phyloP scores from a whole-genome alignment of 805 yeast species.

The Ogataea trehalophila region DNA sequence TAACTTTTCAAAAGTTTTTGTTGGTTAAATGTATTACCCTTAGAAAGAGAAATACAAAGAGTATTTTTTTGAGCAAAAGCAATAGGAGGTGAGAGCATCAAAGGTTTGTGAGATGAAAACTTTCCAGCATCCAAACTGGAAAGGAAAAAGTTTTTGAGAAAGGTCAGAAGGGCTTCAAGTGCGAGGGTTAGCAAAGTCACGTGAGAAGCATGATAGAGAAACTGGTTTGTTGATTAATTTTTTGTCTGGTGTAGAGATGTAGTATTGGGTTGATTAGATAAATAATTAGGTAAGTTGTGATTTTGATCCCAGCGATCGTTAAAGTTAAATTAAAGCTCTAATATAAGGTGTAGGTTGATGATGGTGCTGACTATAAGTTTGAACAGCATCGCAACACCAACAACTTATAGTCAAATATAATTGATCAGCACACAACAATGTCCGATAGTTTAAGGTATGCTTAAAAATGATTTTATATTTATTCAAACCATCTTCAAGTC shows the following conservation, averaged over 20 bases:
- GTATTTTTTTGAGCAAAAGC: too few relatives aligned
- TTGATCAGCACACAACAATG: slow-evolving; percentile 2
- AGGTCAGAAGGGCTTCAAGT: background rate
- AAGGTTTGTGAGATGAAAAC: too few relatives aligned
- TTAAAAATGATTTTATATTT: background rate
- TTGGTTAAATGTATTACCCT: too few relatives aligned
- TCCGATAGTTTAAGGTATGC: slow-evolving; percentile 17
- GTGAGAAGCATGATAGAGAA: background rate
- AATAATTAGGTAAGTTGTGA: background rate
- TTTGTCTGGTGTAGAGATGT: background rate
- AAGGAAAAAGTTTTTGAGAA: too few relatives aligned
- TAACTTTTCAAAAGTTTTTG: background rate
- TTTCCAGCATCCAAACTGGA: too few relatives aligned
- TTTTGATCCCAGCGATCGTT: background rate
- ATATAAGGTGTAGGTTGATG: too few relatives aligned
- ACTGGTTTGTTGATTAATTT: background rate
- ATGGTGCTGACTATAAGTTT: background rate
- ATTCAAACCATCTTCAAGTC: background rate
- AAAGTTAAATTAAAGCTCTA: background rate
- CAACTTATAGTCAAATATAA: background rate
- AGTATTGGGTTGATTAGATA: background rate
- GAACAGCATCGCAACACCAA: background rate
- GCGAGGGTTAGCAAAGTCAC: background rate
- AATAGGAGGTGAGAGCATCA: too few relatives aligned
- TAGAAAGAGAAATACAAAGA: background rate